Evolutionary conservation across 2,329 filamentous ascomycete species (phyloP), one percentile per base, ranked within the genome.

Genomic region (Clonostachys byssicola): DNA sequence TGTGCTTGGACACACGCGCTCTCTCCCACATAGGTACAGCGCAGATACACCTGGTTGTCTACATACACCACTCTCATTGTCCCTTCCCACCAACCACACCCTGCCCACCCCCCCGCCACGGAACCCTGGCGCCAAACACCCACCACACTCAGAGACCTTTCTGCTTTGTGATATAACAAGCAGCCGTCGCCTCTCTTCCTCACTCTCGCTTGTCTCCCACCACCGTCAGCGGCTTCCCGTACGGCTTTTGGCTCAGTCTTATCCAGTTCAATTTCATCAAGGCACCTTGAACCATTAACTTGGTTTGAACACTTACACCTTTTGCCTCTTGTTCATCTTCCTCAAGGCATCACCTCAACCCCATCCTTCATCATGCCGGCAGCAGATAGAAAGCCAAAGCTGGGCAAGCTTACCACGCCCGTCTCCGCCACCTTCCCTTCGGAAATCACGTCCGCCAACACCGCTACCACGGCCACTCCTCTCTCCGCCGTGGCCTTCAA

Each of bases 401-500:
- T 82, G 60, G 68, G 76, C 56, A 77, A 80, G 68, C 74, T 86
- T 64, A 73, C 77, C 56, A 85, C 82, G 55, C 81, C 81, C 44
- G 69, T 81, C 65, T 80, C 80, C 52, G 77, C 78, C 52, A 81
- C 76, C 45, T 86, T 85, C 58, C 80, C 79, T 33, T 86, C 66
- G 59, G 77, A 75, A 64, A 75, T 77, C 54, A 75, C 77, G 49
- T 84, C 83, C 56, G 75, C 82, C 48, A 81, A 81, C 53, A 74
- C 77, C 49, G 75, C 82, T 49, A 81, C 81, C 53, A 81, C 85
- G 42, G 80, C 78, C 54, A 92, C 85, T 54, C 88, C 88, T 43
- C 75, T 88, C 60, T 83, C 63, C 51, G 73, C 66, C 49, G 60
- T 66, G 49, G 67, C 61, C 34, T 67, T 66, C 49, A 56, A 60